Percentiles rank a stretch among this genome's conserved stretches.
Conservation (phyloP, 176 grass and related monocot species). For the Microstegium vimineum region DNA sequence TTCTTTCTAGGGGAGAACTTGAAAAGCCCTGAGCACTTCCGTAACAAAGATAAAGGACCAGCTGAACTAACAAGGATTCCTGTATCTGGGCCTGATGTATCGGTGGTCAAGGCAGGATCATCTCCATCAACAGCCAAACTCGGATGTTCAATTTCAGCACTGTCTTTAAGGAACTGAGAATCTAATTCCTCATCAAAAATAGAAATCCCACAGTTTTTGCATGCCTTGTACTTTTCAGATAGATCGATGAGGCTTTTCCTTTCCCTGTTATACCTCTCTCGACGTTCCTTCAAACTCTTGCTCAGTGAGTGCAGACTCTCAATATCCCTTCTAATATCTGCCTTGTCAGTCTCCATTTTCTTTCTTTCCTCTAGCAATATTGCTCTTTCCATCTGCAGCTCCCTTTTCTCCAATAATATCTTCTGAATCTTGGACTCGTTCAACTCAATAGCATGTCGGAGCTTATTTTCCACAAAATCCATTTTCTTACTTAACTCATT, state of each 20-base stretch:
- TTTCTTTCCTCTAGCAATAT: conserved; percentile 44
- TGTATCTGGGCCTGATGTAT: conserved; percentile 32
- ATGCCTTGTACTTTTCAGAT: conserved; percentile 65
- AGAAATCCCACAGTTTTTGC: conserved; percentile 72
- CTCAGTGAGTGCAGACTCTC: conserved; percentile 62
- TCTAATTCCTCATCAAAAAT: conserved; percentile 58
- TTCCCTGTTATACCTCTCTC: conserved; percentile 69
- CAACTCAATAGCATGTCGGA: conserved; percentile 48
- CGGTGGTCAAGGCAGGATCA: conserved; percentile 30
- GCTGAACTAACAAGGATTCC: conserved; percentile 46
- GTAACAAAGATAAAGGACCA: conserved; percentile 62
- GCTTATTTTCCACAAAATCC: conserved; percentile 57
- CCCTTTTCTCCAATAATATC: conserved; percentile 54
- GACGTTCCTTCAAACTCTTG: conserved; percentile 58
- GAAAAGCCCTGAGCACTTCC: conserved; percentile 83
- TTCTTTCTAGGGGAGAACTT: conserved; percentile 64
- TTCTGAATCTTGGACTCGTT: conserved; percentile 76
- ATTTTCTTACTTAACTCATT: conserved; percentile 62
- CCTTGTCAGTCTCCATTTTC: conserved; percentile 66
- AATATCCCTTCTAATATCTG: conserved; percentile 79
- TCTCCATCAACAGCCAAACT: conserved; percentile 49
- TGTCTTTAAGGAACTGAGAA: conserved; percentile 43
- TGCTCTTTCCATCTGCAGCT: conserved; percentile 56
- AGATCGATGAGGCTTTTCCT: conserved; percentile 44
- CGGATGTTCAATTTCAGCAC: conserved; percentile 44